phyloP scores from a whole-genome alignment of 208 protist genomes.

The Leishmania arabica region DNA sequence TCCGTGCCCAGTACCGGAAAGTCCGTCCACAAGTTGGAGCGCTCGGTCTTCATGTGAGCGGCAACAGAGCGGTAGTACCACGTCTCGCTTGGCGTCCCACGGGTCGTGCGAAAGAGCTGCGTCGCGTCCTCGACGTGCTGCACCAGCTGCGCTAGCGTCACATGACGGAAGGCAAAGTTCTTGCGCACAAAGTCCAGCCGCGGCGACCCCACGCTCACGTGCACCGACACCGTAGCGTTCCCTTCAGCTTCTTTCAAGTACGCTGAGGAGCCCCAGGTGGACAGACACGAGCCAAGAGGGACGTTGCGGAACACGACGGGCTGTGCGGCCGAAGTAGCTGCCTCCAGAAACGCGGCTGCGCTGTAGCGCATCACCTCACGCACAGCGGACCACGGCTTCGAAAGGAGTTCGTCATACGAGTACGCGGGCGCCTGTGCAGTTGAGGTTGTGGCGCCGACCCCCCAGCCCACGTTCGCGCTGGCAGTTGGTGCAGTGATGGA shows the following conservation, averaged over 20 bases:
- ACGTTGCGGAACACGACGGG: conserved; percentile 78
- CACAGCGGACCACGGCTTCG: conserved; percentile 38
- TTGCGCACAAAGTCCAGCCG: conserved; percentile 92
- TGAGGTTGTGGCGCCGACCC: neutral
- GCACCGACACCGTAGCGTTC: conserved; percentile 70
- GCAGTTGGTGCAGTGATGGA: neutral
- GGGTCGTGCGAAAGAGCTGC: conserved; percentile 5
- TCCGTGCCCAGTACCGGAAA: conserved; percentile 71
- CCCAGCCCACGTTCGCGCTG: neutral
- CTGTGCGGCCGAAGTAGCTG: conserved; percentile 24
- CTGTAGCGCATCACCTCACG: conserved; percentile 44
- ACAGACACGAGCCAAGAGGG: conserved; percentile 60
- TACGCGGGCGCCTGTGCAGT: neutral
- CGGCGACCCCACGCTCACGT: conserved; percentile 56
- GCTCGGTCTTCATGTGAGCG: conserved; percentile 82
- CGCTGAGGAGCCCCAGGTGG: conserved; percentile 43
- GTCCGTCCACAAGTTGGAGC: conserved; percentile 84
- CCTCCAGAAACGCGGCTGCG: conserved; percentile 39
- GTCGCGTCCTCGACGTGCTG: conserved; percentile 52
- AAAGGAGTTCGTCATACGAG: conserved; percentile 24
- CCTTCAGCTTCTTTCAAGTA: conserved; percentile 67
- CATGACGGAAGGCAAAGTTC: conserved; percentile 87
- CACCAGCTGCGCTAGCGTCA: conserved; percentile 72
- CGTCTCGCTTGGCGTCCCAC: conserved; percentile 38
- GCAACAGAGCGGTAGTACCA: conserved; percentile 91